Base-by-base conservation (phyloP, 2,329 filamentous ascomycete genomes). In the Juglanconis sp. region DNA sequence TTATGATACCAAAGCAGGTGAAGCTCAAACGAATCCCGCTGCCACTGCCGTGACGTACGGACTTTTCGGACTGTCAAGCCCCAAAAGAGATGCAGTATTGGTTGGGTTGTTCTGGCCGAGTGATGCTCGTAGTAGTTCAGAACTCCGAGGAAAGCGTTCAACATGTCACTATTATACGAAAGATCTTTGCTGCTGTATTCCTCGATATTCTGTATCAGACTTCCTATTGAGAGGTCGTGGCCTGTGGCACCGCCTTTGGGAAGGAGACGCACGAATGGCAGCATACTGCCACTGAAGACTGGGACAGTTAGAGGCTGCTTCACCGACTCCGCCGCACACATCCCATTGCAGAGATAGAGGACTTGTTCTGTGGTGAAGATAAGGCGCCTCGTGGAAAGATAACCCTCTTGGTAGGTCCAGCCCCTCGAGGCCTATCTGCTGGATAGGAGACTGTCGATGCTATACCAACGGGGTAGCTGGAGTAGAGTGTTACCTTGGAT, bases 361-460 rank as follows among this genome's bases (percentile, higher is more conserved):
- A 60, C 32, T 0, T 60, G 48, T 5, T 34, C 47, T 6, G 31
- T 49, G 0, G 57, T 57, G n/a, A 65, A 66, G 11, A 65, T 46
- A 11, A 66, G 32, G 31, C 56, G 53, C 3, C 59, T 54, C 8
- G 30, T 56, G n/a, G 59, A 59, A 13, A 65, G 57, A 24, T 9
- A 64, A 1, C 36, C 59, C 42, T 65, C 64, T 24, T 65, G 65
- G 32, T 62, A 65, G 3, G 64, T 66, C 64, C 65, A 66, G 5
- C 63, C 65, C 3, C 65, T 48, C 5, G 61, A 50, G n/a, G 56
- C 52, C 65, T 64, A 66, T 35, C 40, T 46, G 10, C 32, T 36
- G 3, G 6, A n/a, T 5, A 17, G 5, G 34, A 58, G 10, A 7
- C 11, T n/a, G 10, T 31, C 7, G 17, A 24, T 24, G 17, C 17